Conservation (phyloP, 2,329 filamentous ascomycete species). For the Trichoderma sp. region DNA sequence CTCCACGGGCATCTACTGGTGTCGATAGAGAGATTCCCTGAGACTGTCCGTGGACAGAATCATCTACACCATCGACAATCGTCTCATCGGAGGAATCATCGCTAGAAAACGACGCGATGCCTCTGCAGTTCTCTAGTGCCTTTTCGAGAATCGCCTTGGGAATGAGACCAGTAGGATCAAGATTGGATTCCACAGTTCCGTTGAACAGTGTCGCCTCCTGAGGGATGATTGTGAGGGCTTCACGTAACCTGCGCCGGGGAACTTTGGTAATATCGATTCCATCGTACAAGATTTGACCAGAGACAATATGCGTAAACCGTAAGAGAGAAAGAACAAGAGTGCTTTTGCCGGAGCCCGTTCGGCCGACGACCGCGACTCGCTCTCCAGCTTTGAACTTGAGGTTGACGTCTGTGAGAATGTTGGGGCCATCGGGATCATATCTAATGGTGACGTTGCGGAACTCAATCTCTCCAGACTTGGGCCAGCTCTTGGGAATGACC, state of each 20-base stretch:
- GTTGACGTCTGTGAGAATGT: constrained; percentile 50
- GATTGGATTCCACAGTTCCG: constrained; percentile 52
- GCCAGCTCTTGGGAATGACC: constrained; percentile 44
- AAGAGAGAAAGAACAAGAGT: constrained; percentile 60
- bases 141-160: constrained; percentile 52
- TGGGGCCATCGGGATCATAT: constrained; percentile 44
- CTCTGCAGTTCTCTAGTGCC: constrained; percentile 60
- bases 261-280: constrained; percentile 54
- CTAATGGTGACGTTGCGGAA: constrained; percentile 51
- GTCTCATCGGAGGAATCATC: constrained; percentile 35
- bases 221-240: constrained; percentile 55
- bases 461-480: constrained; percentile 46
- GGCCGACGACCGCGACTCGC: constrained; percentile 74
- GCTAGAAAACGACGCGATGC: constrained; percentile 52
- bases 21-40: constrained; percentile 41
- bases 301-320: constrained; percentile 50
- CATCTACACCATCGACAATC: constrained; percentile 24
- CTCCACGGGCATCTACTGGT: constrained; percentile 49
- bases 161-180: constrained; percentile 61
- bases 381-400: constrained; percentile 61
- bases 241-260: constrained; percentile 48
- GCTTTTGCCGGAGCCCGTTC: constrained; percentile 80
- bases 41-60: constrained; percentile 20
- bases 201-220: constrained; percentile 58
- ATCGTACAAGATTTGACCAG: constrained; percentile 53